Evolutionary conservation across 768 basidiomycete species (phyloP).

Genomic region (Suillus clintonianus): DNA sequence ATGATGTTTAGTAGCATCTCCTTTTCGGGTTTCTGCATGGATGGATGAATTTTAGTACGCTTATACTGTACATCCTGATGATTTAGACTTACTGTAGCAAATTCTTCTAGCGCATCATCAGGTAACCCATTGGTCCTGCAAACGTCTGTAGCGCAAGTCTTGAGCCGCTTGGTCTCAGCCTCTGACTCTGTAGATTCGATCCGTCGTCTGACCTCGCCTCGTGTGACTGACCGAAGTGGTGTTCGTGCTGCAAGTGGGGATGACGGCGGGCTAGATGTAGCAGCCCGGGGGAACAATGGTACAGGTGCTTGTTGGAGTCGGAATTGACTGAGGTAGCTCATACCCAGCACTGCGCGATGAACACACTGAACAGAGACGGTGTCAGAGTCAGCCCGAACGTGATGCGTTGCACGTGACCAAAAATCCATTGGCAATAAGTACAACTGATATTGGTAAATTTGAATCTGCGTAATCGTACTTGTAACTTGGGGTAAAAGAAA

Average conservation of each 20-base stretch:
- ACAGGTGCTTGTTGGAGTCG: background rate
- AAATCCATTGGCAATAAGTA: background rate
- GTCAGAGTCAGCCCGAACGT: background rate
- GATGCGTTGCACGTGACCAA: background rate
- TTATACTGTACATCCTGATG: background rate
- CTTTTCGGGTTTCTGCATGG: background rate
- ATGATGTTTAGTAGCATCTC: background rate
- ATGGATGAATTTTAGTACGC: background rate
- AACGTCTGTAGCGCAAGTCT: background rate
- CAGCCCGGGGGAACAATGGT: background rate
- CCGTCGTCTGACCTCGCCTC: background rate
- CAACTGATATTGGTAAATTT: too few relatives aligned
- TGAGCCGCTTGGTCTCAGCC: background rate
- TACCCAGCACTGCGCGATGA: background rate
- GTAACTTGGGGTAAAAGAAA: background rate
- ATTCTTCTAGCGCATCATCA: background rate
- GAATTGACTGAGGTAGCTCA: background rate
- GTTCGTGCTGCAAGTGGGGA: background rate
- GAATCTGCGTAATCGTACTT: background rate
- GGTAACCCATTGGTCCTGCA: background rate
- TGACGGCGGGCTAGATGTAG: background rate
- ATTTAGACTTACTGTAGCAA: background rate
- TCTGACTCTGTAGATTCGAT: background rate
- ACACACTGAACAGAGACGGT: background rate
- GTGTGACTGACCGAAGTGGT: background rate